phyloP scores from a whole-genome alignment of 2,329 filamentous ascomycete species.

The Fusarium zealandicum region DNA sequence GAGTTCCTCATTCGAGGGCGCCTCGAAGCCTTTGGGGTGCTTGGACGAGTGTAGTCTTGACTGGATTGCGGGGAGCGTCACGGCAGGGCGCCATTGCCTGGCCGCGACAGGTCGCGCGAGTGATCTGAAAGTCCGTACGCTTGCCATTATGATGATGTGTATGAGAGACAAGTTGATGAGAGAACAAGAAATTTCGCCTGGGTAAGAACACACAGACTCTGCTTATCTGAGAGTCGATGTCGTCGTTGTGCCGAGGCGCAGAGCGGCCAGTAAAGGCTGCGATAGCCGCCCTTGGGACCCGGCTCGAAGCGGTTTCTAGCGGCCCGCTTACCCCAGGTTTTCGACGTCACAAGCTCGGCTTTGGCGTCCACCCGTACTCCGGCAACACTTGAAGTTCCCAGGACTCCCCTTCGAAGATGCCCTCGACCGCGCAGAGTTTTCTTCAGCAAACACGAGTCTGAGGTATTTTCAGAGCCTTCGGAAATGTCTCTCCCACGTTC shows the following conservation, averaged over 20 bases:
- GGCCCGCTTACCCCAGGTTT: constrained; percentile 41
- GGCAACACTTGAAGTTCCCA: constrained; percentile 22
- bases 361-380: constrained; percentile 21
- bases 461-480: constrained; percentile 6
- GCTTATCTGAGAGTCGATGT: constrained; percentile 10
- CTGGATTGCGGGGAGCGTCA: constrained; percentile 49
- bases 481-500: constrained; percentile 58
- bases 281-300: constrained; percentile 22
- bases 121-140: constrained; percentile 48
- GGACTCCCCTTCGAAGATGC: constrained; percentile 15
- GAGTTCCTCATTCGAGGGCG: constrained; percentile 76
- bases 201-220: constrained; percentile 2
- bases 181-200: neutral
- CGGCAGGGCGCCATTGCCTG: constrained; percentile 35
- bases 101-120: constrained; percentile 45
- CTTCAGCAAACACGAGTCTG: constrained; percentile 1
- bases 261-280: constrained; percentile 33
- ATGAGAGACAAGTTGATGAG: neutral
- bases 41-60: constrained; percentile 61
- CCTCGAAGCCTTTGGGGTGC: constrained; percentile 68
- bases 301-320: constrained; percentile 35
- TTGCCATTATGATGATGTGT: constrained; percentile 48
- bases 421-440: constrained; percentile 7
- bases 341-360: constrained; percentile 42
- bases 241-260: constrained; percentile 26